phyloP scores from a whole-genome alignment of 1,284 basidiomycete species.

The Ustilago cynodontis region DNA sequence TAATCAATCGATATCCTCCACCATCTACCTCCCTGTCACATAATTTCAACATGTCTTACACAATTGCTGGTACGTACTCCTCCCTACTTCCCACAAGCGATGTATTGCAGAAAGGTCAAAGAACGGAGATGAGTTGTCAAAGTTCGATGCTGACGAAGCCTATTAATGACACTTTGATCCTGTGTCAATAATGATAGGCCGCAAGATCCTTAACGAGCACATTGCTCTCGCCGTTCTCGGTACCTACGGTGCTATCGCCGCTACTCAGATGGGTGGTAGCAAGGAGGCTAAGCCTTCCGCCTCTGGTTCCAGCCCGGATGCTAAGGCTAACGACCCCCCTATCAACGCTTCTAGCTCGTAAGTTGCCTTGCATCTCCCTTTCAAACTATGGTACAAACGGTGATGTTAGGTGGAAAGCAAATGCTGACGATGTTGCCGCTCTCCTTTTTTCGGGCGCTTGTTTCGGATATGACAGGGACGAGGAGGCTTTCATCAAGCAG shows the following conservation, averaged over 20 bases:
- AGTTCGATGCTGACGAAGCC: no score
- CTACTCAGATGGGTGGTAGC: constrained; percentile 34
- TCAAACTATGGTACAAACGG: background rate
- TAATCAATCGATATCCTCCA: background rate
- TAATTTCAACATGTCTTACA: constrained; percentile 60
- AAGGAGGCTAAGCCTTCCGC: constrained; percentile 38
- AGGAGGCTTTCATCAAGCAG: constrained; percentile 69
- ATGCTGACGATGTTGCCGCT: background rate
- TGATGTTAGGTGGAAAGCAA: background rate
- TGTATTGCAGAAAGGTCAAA: background rate
- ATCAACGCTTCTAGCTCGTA: constrained; percentile 63
- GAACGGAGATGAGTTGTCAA: background rate
- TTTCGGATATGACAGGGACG: constrained; percentile 48
- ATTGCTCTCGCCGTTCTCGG: constrained; percentile 62
- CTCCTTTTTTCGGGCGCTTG: background rate
- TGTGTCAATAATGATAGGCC: constrained; percentile 28
- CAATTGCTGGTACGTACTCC: constrained; percentile 60
- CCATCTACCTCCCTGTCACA: constrained; percentile 7
- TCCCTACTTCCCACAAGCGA: no score
- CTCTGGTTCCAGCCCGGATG: constrained; percentile 23
- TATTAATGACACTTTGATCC: no score
- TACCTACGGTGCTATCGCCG: constrained; percentile 53
- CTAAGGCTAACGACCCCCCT: constrained; percentile 47
- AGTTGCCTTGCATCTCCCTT: constrained; percentile 29
- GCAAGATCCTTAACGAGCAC: constrained; percentile 67